These are phyloP conservation scores for Gossypium sturtianum DNA, from an alignment of 345 rosid species.

Conservation along the genomic window DNA sequence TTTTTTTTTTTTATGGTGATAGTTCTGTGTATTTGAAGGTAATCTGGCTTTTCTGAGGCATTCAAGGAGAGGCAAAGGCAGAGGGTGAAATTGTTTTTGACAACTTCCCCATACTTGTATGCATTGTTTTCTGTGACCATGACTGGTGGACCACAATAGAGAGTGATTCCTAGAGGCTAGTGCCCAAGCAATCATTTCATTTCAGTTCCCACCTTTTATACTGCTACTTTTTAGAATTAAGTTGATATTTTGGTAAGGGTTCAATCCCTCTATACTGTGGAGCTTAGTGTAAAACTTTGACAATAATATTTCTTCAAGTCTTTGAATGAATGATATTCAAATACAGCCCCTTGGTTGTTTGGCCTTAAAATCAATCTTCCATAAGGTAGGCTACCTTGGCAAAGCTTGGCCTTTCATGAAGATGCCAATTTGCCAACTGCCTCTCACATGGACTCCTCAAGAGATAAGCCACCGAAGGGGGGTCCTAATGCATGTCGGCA, in stretches of 20 bases:
- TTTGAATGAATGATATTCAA: background rate
- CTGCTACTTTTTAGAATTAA: background rate
- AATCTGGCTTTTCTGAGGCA: constrained; percentile 4
- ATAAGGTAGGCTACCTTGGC: background rate
- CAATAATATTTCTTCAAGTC: background rate
- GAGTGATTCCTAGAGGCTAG: background rate
- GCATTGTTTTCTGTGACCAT: background rate
- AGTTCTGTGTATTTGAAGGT: background rate
- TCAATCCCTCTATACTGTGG: background rate
- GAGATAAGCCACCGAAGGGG: constrained; percentile 9
- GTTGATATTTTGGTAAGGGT: background rate
- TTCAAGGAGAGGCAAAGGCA: background rate
- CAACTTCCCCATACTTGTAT: background rate
- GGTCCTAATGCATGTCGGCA: background rate
- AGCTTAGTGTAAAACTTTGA: background rate
- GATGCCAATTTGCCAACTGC: constrained; percentile 3
- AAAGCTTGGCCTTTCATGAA: background rate
- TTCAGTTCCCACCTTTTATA: background rate
- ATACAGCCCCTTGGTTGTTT: background rate
- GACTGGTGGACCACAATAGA: background rate
- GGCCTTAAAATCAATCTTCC: background rate
- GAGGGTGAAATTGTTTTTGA: background rate
- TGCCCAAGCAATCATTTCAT: background rate
- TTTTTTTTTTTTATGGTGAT: background rate
- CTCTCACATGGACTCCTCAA: constrained; percentile 2